Evolutionary conservation across 176 grass and related monocot species (phyloP), one percentile per base, ranked within the genome.

Genomic region (Ampelocalamus luodianensis): DNA sequence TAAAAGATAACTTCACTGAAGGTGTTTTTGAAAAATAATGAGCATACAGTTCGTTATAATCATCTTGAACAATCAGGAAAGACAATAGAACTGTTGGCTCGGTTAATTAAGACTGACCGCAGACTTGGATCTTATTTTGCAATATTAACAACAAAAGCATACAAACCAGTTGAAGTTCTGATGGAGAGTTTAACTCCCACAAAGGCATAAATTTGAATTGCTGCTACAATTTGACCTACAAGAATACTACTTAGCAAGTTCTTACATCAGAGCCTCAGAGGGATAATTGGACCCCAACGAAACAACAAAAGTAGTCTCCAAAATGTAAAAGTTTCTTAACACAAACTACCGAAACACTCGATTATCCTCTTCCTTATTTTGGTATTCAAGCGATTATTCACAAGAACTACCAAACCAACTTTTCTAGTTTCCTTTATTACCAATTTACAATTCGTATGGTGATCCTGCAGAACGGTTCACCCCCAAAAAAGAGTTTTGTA

Each of bases 221-320:
- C 17, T 27, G 20, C 5, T 23, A 8, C 36, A 20, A 6, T 77
- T n/a, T 43, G 22, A 59, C 32, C 54, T 58, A 22, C 27, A 45
- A 60, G 3, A 60, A 60, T n/a, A 46, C 18, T 15, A 70, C 9
- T 58, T 78, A 24, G 56, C 56, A n/a, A 1, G 50, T 78, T 64
- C 12, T 36, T 65, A 58, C n/a, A 85, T 34, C 38, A 68, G 61
- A 64, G 7, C n/a, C 77, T 34, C 38, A 68, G 61, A 64, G 7
- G 26, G 26, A 77, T 53, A 64, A 27, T 18, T 56, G 17, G 11
- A 58, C 1, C 51, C 7, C 7, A 43, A 29, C 20, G 0, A 51
- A 22, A 10, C 0, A 49, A 22, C 12, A 11, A 24, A 5, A 67
- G 5, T 20, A 32, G 15, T 49, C 50, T 20, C 8, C 27, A 83